Conservation (phyloP, 805 yeast genomes). For the Saccharomyces paradoxus region DNA sequence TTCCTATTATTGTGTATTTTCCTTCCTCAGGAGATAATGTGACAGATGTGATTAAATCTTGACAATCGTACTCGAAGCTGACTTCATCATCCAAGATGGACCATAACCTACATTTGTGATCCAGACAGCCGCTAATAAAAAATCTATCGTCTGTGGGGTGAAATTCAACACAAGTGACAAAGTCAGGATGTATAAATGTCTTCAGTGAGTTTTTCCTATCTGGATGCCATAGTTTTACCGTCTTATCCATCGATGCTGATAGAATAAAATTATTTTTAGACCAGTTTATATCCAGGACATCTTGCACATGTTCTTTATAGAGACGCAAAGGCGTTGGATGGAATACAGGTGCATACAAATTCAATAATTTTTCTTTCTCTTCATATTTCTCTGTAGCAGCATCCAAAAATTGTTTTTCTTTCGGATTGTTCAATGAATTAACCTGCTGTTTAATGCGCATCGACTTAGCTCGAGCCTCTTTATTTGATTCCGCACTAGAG, state of each 20-base stretch:
- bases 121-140: conserved; percentile 74
- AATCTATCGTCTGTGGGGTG: conserved; percentile 85
- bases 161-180: conserved; percentile 72
- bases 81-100: conserved; percentile 68
- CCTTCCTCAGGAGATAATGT: conserved; percentile 64
- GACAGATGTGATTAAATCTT: conserved; percentile 66
- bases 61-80: conserved; percentile 51
- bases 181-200: conserved; percentile 65
- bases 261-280: conserved; percentile 74
- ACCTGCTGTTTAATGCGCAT: conserved; percentile 5
- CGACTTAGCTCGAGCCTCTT: conserved; percentile 7
- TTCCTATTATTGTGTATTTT: conserved; percentile 56
- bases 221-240: conserved; percentile 79
- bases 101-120: conserved; percentile 69
- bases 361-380: conserved; percentile 1
- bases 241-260: conserved; percentile 76
- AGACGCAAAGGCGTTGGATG: conserved; percentile 53
- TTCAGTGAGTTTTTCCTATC: conserved; percentile 56
- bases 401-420: not conserved
- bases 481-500: conserved; percentile 8
- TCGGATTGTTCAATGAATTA: not conserved
- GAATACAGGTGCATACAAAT: conserved; percentile 66
- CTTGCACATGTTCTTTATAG: conserved; percentile 59
- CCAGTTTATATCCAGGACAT: conserved; percentile 78
- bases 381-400: conserved; percentile 1